These are phyloP conservation scores for Umbelopsis vinacea DNA, from an alignment of 192 early-diverging fungal species.

Conservation along the genomic window DNA sequence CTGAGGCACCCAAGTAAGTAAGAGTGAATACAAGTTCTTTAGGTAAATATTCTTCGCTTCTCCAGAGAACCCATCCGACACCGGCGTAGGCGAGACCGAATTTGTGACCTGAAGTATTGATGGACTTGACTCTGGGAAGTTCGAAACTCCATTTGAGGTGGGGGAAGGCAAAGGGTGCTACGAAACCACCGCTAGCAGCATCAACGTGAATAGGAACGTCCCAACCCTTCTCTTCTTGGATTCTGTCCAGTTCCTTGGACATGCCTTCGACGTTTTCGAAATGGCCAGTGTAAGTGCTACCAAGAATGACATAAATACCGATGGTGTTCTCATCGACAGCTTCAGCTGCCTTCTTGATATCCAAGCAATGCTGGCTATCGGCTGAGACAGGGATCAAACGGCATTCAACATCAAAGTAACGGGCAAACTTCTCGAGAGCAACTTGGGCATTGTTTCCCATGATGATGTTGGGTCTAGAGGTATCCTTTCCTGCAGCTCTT, in stretches of 20 bases:
- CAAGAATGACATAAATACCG: slow-evolving; percentile 68
- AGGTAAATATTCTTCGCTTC: slow-evolving; percentile 56
- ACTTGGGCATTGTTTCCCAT: slow-evolving; percentile 71
- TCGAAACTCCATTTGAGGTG: slow-evolving; percentile 68
- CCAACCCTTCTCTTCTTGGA: slow-evolving; percentile 57
- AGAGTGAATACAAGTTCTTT: slow-evolving; percentile 69
- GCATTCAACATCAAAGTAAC: slow-evolving; percentile 80
- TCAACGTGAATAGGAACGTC: slow-evolving; percentile 74
- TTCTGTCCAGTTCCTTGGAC: slow-evolving; percentile 54
- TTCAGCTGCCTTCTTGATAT: slow-evolving; percentile 55
- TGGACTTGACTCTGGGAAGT: slow-evolving; percentile 61
- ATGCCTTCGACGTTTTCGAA: slow-evolving; percentile 64
- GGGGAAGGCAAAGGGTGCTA: slow-evolving; percentile 74
- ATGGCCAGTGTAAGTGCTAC: slow-evolving; percentile 74
- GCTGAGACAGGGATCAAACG: slow-evolving; percentile 65
- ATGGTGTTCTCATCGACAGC: slow-evolving; percentile 76
- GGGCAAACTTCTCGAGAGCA: slow-evolving; percentile 69
- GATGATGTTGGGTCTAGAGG: slow-evolving; percentile 66
- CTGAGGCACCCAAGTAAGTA: slow-evolving; percentile 64
- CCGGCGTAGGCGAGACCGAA: slow-evolving; percentile 72
- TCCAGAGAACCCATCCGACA: slow-evolving; percentile 75
- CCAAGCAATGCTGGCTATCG: slow-evolving; percentile 53
- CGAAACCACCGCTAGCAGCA: slow-evolving; percentile 70
- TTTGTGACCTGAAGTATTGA: slow-evolving; percentile 77
- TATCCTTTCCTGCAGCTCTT: slow-evolving; percentile 58